Evolutionary conservation across 495 filamentous ascomycete genomes (phyloP), one percentile per base, ranked within the genome.

Genomic region (Xylaria castorea): DNA sequence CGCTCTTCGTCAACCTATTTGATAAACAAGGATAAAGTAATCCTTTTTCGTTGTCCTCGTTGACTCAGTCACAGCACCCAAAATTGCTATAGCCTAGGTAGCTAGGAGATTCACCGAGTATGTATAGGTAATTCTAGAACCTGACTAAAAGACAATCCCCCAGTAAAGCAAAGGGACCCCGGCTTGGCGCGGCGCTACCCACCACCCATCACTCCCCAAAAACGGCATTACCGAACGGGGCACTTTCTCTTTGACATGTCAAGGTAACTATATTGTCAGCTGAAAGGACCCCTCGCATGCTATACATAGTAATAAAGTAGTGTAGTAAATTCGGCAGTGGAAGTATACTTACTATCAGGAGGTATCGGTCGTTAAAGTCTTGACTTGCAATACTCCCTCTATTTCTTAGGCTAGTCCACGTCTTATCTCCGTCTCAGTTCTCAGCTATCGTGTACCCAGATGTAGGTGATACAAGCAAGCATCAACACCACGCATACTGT

Each of bases 161-260:
- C n/a, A 16, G 9, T 5, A 38, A 42, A 44, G 38, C 40, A 16
- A 42, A 65, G n/a, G 22, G 40, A 50, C 63, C 30, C 40, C 8
- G 42, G 63, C 40, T 66, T 32, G 61, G 63, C 63, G 42, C 14
- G 42, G 34, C 27, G 32, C n/a, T 38, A 14, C 38, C 38, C n/a
- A 27, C 53, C 12, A 3, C 12, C 40, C 27, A 25, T n/a, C n/a
- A n/a, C n/a, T n/a, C n/a, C n/a, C n/a, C n/a, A 34, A 25, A 48
- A 48, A 66, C 63, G 63, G 63, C 63, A 66, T 48, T 32, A 42
- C 63, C 63, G 63, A 66, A 50, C 50, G 22, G 42, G 22, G 60
- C 60, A 12, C 38, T 38, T 18, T 38, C 11, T 22, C 34, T 61
- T 61, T 30, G 30, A 32, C 55, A 2, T 51, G 7, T 50, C 5